A percentile compares a stretch with the other conserved stretches of the same genome.
Conservation (phyloP, 495 filamentous ascomycete species). For the Delitschia confertaspora region DNA sequence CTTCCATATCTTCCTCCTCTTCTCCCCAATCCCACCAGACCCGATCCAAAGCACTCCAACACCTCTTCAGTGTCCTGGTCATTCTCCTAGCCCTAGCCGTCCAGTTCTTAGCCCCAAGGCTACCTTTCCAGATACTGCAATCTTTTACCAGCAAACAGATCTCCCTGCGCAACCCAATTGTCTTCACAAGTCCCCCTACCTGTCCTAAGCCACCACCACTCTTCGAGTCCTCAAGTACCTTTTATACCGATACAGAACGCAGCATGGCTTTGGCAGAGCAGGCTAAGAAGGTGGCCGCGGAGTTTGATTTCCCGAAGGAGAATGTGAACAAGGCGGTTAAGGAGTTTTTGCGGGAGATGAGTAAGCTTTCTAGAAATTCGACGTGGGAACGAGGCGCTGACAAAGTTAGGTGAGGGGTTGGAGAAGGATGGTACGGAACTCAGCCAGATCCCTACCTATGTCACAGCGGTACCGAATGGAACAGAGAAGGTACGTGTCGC, state of each 20-base stretch:
- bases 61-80: conserved; percentile 13
- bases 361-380: conserved; percentile 38
- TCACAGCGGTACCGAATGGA: conserved; percentile 91
- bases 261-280: conserved; percentile 57
- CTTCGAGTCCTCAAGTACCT: conserved; percentile 3
- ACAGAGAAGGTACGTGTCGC: conserved; percentile 66
- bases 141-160: conserved; percentile 5
- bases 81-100: conserved; percentile 15
- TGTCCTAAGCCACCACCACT: conserved; percentile 15
- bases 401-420: conserved; percentile 61
- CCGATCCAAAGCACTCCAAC: conserved; percentile 3
- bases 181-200: conserved; percentile 5
- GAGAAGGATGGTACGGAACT: conserved; percentile 67
- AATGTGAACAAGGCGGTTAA: conserved; percentile 69
- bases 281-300: conserved; percentile 65
- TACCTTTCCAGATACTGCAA: conserved; percentile 12
- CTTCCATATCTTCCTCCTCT: conserved; percentile 1
- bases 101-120: conserved; percentile 25
- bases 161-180: conserved; percentile 6
- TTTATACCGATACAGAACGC: conserved; percentile 15
- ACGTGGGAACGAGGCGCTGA: not conserved
- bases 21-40: conserved; percentile 2
- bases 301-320: conserved; percentile 78
- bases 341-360: conserved; percentile 78
- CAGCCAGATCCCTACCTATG: conserved; percentile 94